phyloP scores from a whole-genome alignment of 148 eudicot genomes.

The Cornus kousa region DNA sequence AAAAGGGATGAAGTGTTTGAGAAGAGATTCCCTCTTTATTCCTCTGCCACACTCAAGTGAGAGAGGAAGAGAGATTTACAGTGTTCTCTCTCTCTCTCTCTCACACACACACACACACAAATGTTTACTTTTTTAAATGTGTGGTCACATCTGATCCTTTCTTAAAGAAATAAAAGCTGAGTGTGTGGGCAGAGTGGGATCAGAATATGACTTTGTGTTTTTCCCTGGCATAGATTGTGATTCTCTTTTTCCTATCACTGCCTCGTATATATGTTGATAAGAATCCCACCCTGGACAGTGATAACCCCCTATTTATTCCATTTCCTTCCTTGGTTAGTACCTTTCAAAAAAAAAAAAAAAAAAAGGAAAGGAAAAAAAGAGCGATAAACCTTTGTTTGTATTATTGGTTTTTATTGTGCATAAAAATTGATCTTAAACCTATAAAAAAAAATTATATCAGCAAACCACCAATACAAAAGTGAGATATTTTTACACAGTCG shows the following conservation, averaged over 20 bases:
- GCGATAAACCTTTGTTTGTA: not conserved
- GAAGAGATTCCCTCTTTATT: slow-evolving; percentile 35
- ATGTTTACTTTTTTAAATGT: slow-evolving; percentile 24
- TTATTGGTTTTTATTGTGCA: not conserved
- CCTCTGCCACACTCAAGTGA: slow-evolving; percentile 15
- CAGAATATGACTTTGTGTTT: slow-evolving; percentile 50
- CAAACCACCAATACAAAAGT: not conserved
- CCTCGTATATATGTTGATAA: slow-evolving; percentile 31
- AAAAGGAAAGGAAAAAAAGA: too few relatives aligned
- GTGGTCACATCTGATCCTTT: slow-evolving; percentile 51
- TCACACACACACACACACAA: slow-evolving; percentile 10
- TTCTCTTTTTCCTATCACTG: slow-evolving; percentile 38
- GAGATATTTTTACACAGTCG: too few relatives aligned
- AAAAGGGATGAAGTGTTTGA: slow-evolving; percentile 16
- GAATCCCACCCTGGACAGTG: slow-evolving; percentile 35
- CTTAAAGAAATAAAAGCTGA: slow-evolving; percentile 32
- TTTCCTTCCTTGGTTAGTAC: too few relatives aligned
- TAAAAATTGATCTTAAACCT: not conserved
- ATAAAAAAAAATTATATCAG: not conserved
- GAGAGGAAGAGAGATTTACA: slow-evolving; percentile 22
- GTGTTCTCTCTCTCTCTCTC: slow-evolving; percentile 9
- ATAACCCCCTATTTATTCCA: not conserved
- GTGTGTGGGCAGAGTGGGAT: slow-evolving; percentile 32
- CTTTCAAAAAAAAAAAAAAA: too few relatives aligned
- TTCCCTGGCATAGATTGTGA: slow-evolving; percentile 35